phyloP scores from a whole-genome alignment of 2,329 filamentous ascomycete species.

The Fusarium acutatum region DNA sequence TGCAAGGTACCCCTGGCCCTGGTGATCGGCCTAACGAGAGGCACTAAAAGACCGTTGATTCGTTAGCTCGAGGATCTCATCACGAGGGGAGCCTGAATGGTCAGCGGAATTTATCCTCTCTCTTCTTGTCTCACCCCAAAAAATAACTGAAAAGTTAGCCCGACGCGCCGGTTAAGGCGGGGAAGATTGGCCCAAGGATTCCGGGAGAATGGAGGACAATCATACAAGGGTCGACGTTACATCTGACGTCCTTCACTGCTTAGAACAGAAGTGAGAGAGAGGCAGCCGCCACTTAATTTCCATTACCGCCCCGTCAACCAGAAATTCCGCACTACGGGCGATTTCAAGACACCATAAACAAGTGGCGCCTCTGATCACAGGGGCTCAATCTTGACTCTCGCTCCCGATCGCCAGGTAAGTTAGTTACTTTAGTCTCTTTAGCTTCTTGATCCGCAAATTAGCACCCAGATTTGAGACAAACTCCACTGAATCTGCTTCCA shows the following conservation, averaged over 20 bases:
- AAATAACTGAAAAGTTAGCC: not conserved
- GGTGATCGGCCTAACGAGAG: not conserved
- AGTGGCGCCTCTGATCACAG: conserved; percentile 12
- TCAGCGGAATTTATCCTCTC: not conserved
- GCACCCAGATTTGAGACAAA: not conserved
- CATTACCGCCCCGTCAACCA: not conserved
- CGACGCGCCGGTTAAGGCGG: conserved; percentile 4
- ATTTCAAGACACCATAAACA: not conserved
- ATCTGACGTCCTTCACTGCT: not conserved
- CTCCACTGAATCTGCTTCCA: not conserved
- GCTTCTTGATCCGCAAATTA: not conserved
- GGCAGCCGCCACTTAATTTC: conserved; percentile 4
- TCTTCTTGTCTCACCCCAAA: not conserved
- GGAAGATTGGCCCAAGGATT: not conserved
- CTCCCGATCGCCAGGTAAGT: conserved; percentile 5
- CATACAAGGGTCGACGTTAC: not conserved
- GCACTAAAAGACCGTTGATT: conserved; percentile 16
- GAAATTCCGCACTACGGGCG: not conserved
- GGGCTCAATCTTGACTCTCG: not conserved
- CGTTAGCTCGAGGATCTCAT: conserved; percentile 2
- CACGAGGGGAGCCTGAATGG: not conserved
- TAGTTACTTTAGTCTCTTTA: not conserved
- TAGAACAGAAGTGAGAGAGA: not conserved
- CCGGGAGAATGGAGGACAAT: not conserved
- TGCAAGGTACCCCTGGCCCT: not conserved